Evolutionary conservation across 805 yeast species (phyloP).

Genomic region (Sugiyamaella qingdaonensis): DNA sequence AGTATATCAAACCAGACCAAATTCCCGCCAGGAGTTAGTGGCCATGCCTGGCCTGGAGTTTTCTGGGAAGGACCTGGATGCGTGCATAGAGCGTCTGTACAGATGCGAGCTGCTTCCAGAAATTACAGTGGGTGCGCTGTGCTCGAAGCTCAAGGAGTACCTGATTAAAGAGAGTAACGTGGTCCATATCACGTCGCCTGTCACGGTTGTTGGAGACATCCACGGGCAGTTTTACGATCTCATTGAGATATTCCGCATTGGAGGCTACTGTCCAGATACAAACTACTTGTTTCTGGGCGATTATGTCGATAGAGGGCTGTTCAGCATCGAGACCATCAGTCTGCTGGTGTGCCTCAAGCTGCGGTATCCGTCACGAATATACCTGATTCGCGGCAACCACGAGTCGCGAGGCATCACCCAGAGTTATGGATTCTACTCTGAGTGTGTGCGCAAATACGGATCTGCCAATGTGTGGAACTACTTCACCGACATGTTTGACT

Average conservation of each 20-base stretch:
- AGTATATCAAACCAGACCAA: too few relatives aligned
- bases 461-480: conserved; percentile 76
- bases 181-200: conserved; percentile 77
- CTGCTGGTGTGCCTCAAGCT: conserved; percentile 76
- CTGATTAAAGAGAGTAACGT: conserved; percentile 81
- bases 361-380: conserved; percentile 81
- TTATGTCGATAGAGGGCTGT: conserved; percentile 93
- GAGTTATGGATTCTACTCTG: conserved; percentile 94
- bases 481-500: conserved; percentile 91
- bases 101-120: conserved; percentile 66
- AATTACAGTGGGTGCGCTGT: conserved; percentile 62
- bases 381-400: conserved; percentile 88
- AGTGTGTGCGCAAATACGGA: conserved; percentile 87
- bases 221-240: conserved; percentile 97
- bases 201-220: conserved; percentile 94
- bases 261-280: conserved; percentile 90
- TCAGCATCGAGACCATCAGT: conserved; percentile 88
- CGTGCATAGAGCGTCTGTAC: conserved; percentile 63
- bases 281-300: conserved; percentile 92
- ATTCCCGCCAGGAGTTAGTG: too few relatives aligned
- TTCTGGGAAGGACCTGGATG: conserved; percentile 49
- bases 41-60: conserved; percentile 22
- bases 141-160: conserved; percentile 78
- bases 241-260: conserved; percentile 86
- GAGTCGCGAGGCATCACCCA: conserved; percentile 96